A percentile compares a stretch with the other conserved stretches of the same genome.
Conservation (phyloP, 441 rosid genomes). For the Syzygium syzygioides region DNA sequence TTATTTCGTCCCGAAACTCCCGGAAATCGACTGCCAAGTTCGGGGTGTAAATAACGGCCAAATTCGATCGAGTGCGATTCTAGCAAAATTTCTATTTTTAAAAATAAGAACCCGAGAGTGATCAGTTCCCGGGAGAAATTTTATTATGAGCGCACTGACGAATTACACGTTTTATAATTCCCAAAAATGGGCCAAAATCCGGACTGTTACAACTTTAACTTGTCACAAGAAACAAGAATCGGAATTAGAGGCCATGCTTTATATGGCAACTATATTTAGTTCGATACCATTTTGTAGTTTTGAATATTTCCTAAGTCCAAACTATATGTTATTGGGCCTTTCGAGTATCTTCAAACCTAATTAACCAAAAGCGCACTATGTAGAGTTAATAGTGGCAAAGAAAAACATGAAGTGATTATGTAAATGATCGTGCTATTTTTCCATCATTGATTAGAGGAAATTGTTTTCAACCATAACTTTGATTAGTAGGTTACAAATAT, state of each 20-base stretch:
- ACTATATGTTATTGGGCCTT: no score
- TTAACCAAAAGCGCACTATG: neutral
- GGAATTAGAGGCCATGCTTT: neutral
- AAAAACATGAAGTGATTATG: neutral
- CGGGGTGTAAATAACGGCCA: no score
- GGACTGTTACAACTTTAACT: neutral
- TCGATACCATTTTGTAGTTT: neutral
- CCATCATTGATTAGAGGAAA: neutral
- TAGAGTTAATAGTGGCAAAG: neutral
- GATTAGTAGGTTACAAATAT: neutral
- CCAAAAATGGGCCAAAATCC: no score
- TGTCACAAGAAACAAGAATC: neutral
- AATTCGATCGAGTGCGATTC: no score
- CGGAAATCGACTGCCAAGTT: no score
- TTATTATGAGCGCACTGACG: no score
- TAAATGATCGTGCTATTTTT: neutral
- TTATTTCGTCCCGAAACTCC: no score
- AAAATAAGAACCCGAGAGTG: no score
- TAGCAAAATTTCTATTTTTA: no score
- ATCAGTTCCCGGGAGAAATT: no score
- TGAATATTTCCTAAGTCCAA: neutral
- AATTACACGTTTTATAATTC: no score
- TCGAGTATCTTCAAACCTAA: neutral
- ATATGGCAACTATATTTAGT: neutral
- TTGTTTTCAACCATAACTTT: fast-evolving